These are phyloP conservation scores for Chlorella ohadii DNA, from an alignment of 139 green algal genomes.

Conservation along the genomic window DNA sequence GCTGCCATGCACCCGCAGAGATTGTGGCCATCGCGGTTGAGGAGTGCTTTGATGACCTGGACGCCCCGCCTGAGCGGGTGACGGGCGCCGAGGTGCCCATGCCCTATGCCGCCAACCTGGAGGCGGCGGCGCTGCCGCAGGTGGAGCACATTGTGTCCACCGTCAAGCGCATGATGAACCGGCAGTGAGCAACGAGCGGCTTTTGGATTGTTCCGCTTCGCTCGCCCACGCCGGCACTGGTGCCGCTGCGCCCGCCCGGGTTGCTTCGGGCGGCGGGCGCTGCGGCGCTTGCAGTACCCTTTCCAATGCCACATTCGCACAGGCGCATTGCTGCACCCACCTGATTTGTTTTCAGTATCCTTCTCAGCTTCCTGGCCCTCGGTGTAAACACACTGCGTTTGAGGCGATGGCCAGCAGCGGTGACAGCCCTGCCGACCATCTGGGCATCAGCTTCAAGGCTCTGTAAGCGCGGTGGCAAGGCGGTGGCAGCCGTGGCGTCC, in stretches of 20 bases:
- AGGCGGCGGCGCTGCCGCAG: slow-evolving; percentile 84
- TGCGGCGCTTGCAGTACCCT: too few species aligned
- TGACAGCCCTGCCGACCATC: background rate
- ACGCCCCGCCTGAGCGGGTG: slow-evolving; percentile 92
- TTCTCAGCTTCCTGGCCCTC: too few species aligned
- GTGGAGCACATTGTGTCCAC: slow-evolving; percentile 82
- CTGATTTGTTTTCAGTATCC: too few species aligned
- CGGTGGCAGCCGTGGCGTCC: too few species aligned
- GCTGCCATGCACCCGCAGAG: slow-evolving; percentile 48
- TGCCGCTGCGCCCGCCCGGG: too few species aligned
- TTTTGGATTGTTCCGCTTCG: too few species aligned
- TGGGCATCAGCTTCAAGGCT: slow-evolving; percentile 11
- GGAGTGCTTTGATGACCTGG: slow-evolving; percentile 97
- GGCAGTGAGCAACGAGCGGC: too few species aligned
- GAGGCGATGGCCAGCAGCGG: background rate
- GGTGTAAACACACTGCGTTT: too few species aligned
- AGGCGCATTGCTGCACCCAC: too few species aligned
- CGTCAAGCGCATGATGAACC: slow-evolving; percentile 55
- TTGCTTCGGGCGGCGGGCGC: too few species aligned
- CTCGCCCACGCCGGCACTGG: too few species aligned
- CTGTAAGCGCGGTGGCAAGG: background rate
- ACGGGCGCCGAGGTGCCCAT: slow-evolving; percentile 93
- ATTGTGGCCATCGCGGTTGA: slow-evolving; percentile 89
- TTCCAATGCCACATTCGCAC: too few species aligned
- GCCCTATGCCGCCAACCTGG: slow-evolving; percentile 96